These are phyloP conservation scores for Starmera amethionina DNA, from an alignment of 805 yeast species.

Conservation along the genomic window DNA sequence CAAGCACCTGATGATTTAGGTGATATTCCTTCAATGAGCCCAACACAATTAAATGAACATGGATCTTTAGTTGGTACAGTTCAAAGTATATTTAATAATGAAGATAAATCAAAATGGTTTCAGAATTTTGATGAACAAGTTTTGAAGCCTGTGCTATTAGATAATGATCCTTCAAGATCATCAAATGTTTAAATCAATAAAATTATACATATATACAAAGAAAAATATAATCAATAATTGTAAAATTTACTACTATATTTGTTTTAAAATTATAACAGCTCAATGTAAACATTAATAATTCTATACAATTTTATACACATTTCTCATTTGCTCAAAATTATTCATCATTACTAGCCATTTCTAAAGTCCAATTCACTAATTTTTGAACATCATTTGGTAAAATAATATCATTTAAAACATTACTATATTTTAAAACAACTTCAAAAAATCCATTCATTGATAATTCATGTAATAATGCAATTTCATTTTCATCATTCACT, in stretches of 20 bases:
- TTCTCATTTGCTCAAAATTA: constrained; percentile 20
- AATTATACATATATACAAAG: constrained; percentile 25
- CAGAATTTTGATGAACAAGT: constrained; percentile 89
- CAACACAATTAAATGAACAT: constrained; percentile 2
- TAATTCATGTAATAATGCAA: constrained; percentile 51
- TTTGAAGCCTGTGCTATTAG: constrained; percentile 83
- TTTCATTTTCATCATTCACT: constrained; percentile 27
- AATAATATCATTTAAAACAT: constrained; percentile 52
- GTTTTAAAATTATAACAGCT: too few relatives aligned
- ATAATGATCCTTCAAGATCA: constrained; percentile 23
- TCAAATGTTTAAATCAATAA: not conserved
- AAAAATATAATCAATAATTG: too few relatives aligned
- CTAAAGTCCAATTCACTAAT: constrained; percentile 66
- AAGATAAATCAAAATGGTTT: constrained; percentile 85
- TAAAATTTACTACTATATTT: too few relatives aligned
- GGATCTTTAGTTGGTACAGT: constrained; percentile 15
- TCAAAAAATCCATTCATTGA: constrained; percentile 56
- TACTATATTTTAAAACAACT: constrained; percentile 54
- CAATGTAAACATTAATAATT: too few relatives aligned
- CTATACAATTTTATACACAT: too few relatives aligned
- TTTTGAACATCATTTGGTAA: constrained; percentile 54
- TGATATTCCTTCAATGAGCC: constrained; percentile 18
- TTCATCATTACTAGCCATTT: constrained; percentile 44
- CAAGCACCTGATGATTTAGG: constrained; percentile 12
- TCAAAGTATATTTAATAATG: constrained; percentile 32